These are phyloP conservation scores for Alisma plantagoaquatica DNA, from an alignment of 106 monocot species.

Conservation along the genomic window DNA sequence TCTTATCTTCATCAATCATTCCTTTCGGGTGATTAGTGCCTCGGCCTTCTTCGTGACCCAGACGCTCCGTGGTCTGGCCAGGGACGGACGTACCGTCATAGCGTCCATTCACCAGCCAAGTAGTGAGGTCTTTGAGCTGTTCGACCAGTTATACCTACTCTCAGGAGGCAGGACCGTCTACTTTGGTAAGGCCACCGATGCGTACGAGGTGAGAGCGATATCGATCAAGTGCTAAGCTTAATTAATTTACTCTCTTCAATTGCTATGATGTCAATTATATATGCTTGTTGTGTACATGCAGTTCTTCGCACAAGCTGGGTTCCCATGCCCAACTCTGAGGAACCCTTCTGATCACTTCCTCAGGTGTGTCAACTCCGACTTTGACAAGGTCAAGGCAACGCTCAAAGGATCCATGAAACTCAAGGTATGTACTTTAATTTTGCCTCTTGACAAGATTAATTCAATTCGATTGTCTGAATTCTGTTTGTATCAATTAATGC, in stretches of 20 bases:
- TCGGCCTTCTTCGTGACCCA: constrained; percentile 95
- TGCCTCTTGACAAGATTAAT: no score
- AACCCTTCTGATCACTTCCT: constrained; percentile 38
- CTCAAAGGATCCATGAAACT: constrained; percentile 20
- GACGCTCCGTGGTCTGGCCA: constrained; percentile 59
- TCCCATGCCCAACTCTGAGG: constrained; percentile 74
- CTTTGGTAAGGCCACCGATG: constrained; percentile 71
- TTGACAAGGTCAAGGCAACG: constrained; percentile 22
- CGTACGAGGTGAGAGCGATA: constrained; percentile 64
- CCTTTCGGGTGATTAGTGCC: no score
- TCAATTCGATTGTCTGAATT: no score
- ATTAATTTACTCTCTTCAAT: not conserved
- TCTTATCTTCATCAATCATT: no score
- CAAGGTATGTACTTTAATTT: no score
- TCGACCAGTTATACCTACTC: constrained; percentile 69
- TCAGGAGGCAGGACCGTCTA: constrained; percentile 90
- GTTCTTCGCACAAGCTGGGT: constrained; percentile 84
- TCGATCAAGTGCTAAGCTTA: no score
- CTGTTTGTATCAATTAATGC: no score
- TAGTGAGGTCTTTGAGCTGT: constrained; percentile 90
- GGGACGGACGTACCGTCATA: constrained; percentile 81
- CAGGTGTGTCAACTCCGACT: constrained; percentile 20
- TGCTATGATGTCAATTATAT: not conserved
- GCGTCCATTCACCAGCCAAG: constrained; percentile 96
- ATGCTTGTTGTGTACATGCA: constrained; percentile 7